phyloP scores from a whole-genome alignment of 345 rosid genomes.

The Camelina neglecta region DNA sequence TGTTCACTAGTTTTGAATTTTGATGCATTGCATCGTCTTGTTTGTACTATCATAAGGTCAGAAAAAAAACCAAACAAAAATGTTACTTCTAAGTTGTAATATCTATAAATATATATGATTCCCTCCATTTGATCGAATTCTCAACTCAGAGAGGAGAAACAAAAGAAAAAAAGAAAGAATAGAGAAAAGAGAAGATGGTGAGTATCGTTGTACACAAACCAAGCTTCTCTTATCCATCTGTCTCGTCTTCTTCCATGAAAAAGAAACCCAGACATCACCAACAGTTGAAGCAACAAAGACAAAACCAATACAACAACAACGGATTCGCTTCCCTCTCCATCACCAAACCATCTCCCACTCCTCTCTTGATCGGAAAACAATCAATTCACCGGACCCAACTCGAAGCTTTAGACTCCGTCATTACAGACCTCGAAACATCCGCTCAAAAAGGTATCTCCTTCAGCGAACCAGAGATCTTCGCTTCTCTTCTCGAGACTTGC shows the following conservation, averaged over 20 bases:
- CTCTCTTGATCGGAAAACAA: conserved; percentile 49
- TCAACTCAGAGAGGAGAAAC: neutral
- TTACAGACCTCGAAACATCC: conserved; percentile 65
- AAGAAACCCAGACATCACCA: conserved; percentile 50
- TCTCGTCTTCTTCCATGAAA: conserved; percentile 44
- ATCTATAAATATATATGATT: conserved; percentile 6
- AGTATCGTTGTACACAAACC: conserved; percentile 41
- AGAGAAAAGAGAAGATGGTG: conserved; percentile 42
- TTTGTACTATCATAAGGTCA: conserved; percentile 20
- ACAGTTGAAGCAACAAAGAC: conserved; percentile 40
- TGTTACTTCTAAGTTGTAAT: neutral
- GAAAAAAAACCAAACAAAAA: neutral
- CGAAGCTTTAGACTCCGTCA: conserved; percentile 63
- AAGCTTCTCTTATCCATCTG: conserved; percentile 31
- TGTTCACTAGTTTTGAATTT: conserved; percentile 32
- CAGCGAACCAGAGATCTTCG: conserved; percentile 61
- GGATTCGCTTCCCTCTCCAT: conserved; percentile 41
- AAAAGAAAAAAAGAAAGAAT: neutral
- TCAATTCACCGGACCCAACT: conserved; percentile 52
- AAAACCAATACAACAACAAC: conserved; percentile 22
- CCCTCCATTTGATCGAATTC: conserved; percentile 13
- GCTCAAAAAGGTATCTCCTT: conserved; percentile 56
- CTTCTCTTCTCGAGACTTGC: conserved; percentile 77
- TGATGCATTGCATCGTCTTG: conserved; percentile 30
- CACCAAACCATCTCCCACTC: conserved; percentile 63